These are phyloP conservation scores for Xylariaceae sp. DNA, from an alignment of 2,329 filamentous ascomycete species.

Conservation along the genomic window DNA sequence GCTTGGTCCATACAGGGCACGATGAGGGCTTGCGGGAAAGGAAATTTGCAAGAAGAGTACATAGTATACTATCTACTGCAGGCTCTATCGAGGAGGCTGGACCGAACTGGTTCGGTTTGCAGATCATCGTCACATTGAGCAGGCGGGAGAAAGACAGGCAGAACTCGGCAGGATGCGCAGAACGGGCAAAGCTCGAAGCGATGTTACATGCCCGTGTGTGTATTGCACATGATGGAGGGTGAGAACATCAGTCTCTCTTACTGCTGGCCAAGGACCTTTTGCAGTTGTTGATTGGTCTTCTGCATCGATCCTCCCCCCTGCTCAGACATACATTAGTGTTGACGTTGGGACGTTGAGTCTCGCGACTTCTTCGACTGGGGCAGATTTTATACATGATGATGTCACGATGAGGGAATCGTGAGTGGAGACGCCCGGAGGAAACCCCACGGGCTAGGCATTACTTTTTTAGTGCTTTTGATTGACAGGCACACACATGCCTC, in stretches of 20 bases:
- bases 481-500: no score
- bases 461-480: background rate
- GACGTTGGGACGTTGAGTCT: background rate
- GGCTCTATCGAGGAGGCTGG: constrained; percentile 1
- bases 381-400: background rate
- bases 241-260: no score
- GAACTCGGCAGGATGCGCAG: background rate
- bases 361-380: background rate
- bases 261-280: no score
- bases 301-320: no score
- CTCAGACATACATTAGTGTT: no score
- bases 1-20: background rate
- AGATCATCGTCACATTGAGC: constrained; percentile 5
- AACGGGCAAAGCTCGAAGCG: background rate
- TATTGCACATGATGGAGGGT: no score
- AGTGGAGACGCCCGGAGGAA: background rate
- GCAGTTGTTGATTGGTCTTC: no score
- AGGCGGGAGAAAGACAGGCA: no score
- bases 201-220: no score
- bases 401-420: background rate
- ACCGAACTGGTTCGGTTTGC: background rate
- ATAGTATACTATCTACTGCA: no score
- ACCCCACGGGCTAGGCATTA: background rate
- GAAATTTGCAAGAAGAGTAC: no score
- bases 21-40: constrained; percentile 2